Evolutionary conservation across 164 flowering plant species (phyloP).

Genomic region (Akebia trifoliata): DNA sequence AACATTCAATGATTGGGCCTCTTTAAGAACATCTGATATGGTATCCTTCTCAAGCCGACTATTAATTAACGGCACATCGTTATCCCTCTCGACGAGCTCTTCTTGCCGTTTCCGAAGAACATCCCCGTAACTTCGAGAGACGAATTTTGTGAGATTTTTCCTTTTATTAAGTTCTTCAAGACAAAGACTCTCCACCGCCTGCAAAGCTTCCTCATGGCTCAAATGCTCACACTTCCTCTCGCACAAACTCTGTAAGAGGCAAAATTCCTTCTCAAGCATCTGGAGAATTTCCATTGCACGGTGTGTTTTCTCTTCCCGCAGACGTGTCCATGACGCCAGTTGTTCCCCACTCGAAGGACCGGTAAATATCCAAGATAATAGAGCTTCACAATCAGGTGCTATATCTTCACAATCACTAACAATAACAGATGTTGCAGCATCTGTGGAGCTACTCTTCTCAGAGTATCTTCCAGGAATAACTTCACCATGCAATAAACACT

Average conservation of each 20-base stretch:
- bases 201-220: constrained; percentile 81
- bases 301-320: constrained; percentile 60
- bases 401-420: constrained; percentile 26
- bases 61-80: constrained; percentile 34
- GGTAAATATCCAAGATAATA: constrained; percentile 76
- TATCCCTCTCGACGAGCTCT: constrained; percentile 56
- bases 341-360: constrained; percentile 66
- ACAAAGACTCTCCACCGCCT: constrained; percentile 69
- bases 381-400: constrained; percentile 35
- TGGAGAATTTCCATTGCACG: constrained; percentile 68
- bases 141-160: constrained; percentile 40
- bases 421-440: constrained; percentile 19
- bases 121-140: constrained; percentile 53
- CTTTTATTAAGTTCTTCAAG: constrained; percentile 78
- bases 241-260: constrained; percentile 64
- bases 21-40: constrained; percentile 67
- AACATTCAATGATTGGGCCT: constrained; percentile 58
- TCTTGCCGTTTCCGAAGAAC: constrained; percentile 69
- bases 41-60: constrained; percentile 74
- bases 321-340: constrained; percentile 50
- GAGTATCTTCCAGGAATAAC: constrained; percentile 9
- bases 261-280: constrained; percentile 81
- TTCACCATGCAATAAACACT: constrained; percentile 36
- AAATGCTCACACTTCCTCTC: constrained; percentile 79
- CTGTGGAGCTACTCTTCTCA: constrained; percentile 18